phyloP scores from a whole-genome alignment of 495 filamentous ascomycete genomes.

The Aspergillus bertholletiae region DNA sequence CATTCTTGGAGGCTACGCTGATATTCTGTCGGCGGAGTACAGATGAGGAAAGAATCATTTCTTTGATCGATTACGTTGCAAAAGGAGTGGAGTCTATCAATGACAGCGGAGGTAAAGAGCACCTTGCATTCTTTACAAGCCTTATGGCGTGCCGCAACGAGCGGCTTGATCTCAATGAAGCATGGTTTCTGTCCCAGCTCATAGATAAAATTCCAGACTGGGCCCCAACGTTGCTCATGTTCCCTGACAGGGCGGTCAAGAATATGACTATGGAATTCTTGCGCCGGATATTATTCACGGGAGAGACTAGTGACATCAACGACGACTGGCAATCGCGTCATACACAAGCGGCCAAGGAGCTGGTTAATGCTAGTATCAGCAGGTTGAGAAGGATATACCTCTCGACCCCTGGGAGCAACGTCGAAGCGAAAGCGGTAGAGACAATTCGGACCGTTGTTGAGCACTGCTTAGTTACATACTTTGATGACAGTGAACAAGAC shows the following conservation, averaged over 20 bases:
- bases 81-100: slow-evolving; percentile 55
- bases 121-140: slow-evolving; percentile 55
- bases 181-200: slow-evolving; percentile 39
- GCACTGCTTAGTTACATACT: slow-evolving; percentile 41
- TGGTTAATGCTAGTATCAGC: slow-evolving; percentile 34
- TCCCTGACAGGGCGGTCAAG: slow-evolving; percentile 54
- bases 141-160: slow-evolving; percentile 39
- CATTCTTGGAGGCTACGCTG: slow-evolving; percentile 50
- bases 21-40: slow-evolving; percentile 45
- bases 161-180: slow-evolving; percentile 27
- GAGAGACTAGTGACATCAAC: slow-evolving; percentile 24
- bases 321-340: slow-evolving; percentile 25
- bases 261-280: slow-evolving; percentile 52
- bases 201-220: slow-evolving; percentile 58
- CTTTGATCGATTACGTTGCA: slow-evolving; percentile 49
- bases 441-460: slow-evolving; percentile 36
- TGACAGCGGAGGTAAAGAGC: slow-evolving; percentile 53
- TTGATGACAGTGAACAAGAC: slow-evolving; percentile 40
- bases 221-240: slow-evolving; percentile 65
- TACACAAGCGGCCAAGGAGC: slow-evolving; percentile 26
- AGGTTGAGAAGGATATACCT: slow-evolving; percentile 31
- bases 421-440: slow-evolving; percentile 37
- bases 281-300: slow-evolving; percentile 51
- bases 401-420: slow-evolving; percentile 15
- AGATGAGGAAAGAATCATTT: slow-evolving; percentile 31